Evolutionary conservation across 805 yeast species (phyloP).

Genomic region (Danielia oregonensis): DNA sequence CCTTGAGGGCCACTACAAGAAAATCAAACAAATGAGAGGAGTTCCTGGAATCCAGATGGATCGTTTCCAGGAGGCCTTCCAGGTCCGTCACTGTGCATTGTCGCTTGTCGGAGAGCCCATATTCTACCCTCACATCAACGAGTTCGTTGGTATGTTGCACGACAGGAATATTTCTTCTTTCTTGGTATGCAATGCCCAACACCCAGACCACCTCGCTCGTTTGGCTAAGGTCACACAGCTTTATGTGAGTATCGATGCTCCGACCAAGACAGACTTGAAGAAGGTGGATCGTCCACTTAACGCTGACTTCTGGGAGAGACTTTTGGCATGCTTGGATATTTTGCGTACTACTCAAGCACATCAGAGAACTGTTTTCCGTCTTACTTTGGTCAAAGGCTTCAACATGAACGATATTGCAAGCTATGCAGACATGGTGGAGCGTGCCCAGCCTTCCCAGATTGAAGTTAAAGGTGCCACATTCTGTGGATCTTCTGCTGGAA

Average conservation of each 20-base stretch:
- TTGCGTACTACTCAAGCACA: constrained; percentile 66
- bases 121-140: constrained; percentile 86
- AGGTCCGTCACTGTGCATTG: constrained; percentile 86
- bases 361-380: constrained; percentile 87
- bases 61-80: constrained; percentile 86
- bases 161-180: constrained; percentile 78
- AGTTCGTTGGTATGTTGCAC: constrained; percentile 77
- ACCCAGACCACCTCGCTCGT: constrained; percentile 74
- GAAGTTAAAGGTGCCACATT: constrained; percentile 95
- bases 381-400: constrained; percentile 89
- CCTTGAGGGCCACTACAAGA: constrained; percentile 80
- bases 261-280: constrained; percentile 76
- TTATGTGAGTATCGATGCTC: constrained; percentile 91
- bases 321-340: constrained; percentile 76
- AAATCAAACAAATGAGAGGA: constrained; percentile 92
- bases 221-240: constrained; percentile 81
- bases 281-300: constrained; percentile 85
- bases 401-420: constrained; percentile 77
- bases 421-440: constrained; percentile 81
- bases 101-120: constrained; percentile 95
- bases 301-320: constrained; percentile 90
- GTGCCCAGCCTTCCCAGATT: constrained; percentile 80
- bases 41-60: constrained; percentile 92
- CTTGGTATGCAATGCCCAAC: constrained; percentile 93
- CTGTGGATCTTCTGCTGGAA: constrained; percentile 82